These are phyloP conservation scores for Polyporus arcularius DNA, from an alignment of 768 basidiomycete species.

Conservation along the genomic window DNA sequence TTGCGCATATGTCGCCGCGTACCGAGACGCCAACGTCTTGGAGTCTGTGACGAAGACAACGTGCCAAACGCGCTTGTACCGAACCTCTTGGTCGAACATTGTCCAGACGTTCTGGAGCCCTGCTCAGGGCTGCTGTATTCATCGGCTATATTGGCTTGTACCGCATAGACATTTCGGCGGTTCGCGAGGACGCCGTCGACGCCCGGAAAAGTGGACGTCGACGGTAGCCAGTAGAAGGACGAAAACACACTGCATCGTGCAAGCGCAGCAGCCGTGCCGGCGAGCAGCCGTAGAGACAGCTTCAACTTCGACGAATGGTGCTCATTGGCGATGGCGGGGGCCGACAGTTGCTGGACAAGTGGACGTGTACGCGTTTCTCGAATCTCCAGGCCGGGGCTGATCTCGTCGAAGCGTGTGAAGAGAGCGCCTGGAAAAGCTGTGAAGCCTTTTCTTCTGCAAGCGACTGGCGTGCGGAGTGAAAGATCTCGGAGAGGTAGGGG, in stretches of 20 bases:
- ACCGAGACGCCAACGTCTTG: neutral
- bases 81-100: neutral
- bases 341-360: neutral
- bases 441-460: neutral
- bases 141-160: neutral
- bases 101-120: neutral
- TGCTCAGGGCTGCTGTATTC: neutral
- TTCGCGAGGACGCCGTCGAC: neutral
- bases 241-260: neutral
- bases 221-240: neutral
- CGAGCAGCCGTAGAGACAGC: neutral
- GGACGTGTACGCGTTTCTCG: neutral
- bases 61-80: neutral
- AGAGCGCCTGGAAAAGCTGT: neutral
- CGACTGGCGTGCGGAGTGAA: neutral
- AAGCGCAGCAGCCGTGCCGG: neutral
- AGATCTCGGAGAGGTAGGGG: neutral
- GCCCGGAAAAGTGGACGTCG: neutral
- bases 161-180: neutral
- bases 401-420: neutral
- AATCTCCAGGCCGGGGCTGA: neutral
- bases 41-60: neutral
- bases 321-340: neutral
- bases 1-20: neutral
- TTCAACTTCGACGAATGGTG: neutral